Conservation (phyloP, 1,139 yeast genomes). For the Saccharomyces hybrid region DNA sequence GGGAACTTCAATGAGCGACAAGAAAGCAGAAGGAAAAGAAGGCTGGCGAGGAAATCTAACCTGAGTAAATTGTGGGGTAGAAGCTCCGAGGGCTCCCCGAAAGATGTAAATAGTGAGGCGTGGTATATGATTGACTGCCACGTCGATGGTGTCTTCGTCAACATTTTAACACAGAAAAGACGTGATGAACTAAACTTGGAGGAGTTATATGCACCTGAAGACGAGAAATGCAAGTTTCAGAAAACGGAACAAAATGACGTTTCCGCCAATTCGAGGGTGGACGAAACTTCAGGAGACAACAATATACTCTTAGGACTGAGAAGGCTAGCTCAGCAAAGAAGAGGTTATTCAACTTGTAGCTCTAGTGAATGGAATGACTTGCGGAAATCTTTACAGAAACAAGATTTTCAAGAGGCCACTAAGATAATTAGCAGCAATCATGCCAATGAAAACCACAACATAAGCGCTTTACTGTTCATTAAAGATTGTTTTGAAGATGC, state of each 20-base stretch:
- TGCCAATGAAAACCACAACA: not conserved
- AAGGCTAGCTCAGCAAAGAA: conserved; percentile 25
- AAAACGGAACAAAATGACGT: conserved; percentile 5
- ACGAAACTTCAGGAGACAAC: conserved; percentile 11
- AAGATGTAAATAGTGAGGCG: conserved; percentile 39
- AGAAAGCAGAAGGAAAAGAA: conserved; percentile 50
- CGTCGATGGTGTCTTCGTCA: conserved; percentile 56
- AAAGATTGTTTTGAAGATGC: conserved; percentile 2
- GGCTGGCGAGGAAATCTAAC: conserved; percentile 50
- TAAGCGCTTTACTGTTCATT: not conserved
- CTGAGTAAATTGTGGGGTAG: conserved; percentile 33
- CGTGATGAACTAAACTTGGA: conserved; percentile 64
- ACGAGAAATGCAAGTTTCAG: conserved; percentile 35
- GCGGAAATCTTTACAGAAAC: not conserved
- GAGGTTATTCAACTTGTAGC: conserved; percentile 5
- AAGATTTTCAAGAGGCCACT: not conserved
- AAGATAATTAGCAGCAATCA: not conserved
- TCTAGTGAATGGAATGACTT: not conserved
- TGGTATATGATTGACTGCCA: conserved; percentile 79
- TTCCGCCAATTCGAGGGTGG: conserved; percentile 1
- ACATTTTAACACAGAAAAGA: conserved; percentile 63
- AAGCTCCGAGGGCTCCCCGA: conserved; percentile 17
- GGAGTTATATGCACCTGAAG: conserved; percentile 50
- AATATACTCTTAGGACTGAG: conserved; percentile 26
- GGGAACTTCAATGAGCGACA: conserved; percentile 62